Percentiles rank a stretch among this genome's conserved stretches.
Evolutionary conservation across 164 flowering plant species (phyloP).

Genomic region (Kalanchoe fedtschenkoi): DNA sequence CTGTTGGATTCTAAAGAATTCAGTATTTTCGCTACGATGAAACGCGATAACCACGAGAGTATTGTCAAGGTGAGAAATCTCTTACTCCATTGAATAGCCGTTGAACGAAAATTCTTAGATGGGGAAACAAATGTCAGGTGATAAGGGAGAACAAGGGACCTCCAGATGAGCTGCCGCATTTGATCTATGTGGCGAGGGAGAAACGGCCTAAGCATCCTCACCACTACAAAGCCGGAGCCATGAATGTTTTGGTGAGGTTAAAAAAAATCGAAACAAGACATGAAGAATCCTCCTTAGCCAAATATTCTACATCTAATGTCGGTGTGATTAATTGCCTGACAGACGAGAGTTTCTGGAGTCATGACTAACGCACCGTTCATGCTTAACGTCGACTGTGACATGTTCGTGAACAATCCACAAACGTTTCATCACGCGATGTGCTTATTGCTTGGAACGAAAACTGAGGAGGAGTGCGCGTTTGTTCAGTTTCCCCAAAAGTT

Average conservation of each 20-base stretch:
- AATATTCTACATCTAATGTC: not conserved
- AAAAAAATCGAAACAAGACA: too few relatives aligned
- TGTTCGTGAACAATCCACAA: conserved; percentile 49
- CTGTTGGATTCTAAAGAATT: not conserved
- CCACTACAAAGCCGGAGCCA: conserved; percentile 68
- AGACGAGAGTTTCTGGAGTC: conserved; percentile 58
- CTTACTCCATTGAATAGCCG: not conserved
- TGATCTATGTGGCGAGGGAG: conserved; percentile 55
- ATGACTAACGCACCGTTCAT: conserved; percentile 67
- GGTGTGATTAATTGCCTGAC: not conserved
- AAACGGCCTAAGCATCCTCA: conserved; percentile 46
- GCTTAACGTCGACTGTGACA: conserved; percentile 70
- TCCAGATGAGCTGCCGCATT: conserved; percentile 33
- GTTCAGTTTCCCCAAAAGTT: conserved; percentile 47
- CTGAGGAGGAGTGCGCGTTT: conserved; percentile 25
- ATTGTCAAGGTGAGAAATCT: not conserved
- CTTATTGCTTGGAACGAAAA: conserved; percentile 21
- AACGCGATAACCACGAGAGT: not conserved
- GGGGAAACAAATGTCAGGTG: not conserved
- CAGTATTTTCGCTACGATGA: not conserved
- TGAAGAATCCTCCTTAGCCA: too few relatives aligned
- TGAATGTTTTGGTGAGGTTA: conserved; percentile 59
- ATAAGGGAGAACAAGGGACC: conserved; percentile 40
- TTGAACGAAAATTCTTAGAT: not conserved
- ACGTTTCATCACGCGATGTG: conserved; percentile 49